Percentiles rank a stretch among this genome's conserved stretches.
These are phyloP conservation scores for Nectriaceae sp. DNA, from an alignment of 2,329 filamentous ascomycete species.

Conservation along the genomic window DNA sequence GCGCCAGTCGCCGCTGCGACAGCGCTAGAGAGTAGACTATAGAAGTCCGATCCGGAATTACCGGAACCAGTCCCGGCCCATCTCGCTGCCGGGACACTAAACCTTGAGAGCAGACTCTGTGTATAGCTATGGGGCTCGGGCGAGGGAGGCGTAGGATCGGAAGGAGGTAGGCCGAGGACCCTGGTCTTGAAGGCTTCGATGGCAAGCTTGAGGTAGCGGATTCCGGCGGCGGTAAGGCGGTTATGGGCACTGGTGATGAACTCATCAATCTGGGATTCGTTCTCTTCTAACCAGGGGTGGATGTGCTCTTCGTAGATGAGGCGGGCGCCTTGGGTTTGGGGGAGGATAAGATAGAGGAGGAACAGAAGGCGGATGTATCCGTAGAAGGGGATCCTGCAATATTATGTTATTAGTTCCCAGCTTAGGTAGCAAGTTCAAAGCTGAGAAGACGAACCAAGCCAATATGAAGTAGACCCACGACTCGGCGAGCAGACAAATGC, in stretches of 20 bases:
- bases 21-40: constrained; percentile 73
- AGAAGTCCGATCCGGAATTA: constrained; percentile 65
- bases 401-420: too few relatives aligned
- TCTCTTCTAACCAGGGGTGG: constrained; percentile 83
- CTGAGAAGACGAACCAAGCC: constrained; percentile 60
- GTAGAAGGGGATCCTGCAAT: constrained; percentile 81
- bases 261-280: constrained; percentile 87
- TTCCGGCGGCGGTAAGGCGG: constrained; percentile 72
- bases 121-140: constrained; percentile 65
- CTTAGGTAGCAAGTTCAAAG: not conserved
- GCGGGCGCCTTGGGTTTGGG: constrained; percentile 91
- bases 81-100: constrained; percentile 75
- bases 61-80: constrained; percentile 54
- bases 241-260: constrained; percentile 84
- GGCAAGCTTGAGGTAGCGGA: constrained; percentile 71
- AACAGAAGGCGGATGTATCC: constrained; percentile 84
- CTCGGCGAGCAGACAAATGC: constrained; percentile 78
- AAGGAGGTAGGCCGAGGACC: constrained; percentile 74
- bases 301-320: constrained; percentile 82
- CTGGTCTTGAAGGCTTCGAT: constrained; percentile 75
- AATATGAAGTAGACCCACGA: constrained; percentile 88
- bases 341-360: constrained; percentile 93
- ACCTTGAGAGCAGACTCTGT: constrained; percentile 79
- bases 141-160: constrained; percentile 38
- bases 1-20: constrained; percentile 63